A percentile compares a stretch with the other conserved stretches of the same genome.
These are phyloP conservation scores for Mucor mucedo DNA, from an alignment of 371 early-diverging fungal genomes.

Conservation along the genomic window DNA sequence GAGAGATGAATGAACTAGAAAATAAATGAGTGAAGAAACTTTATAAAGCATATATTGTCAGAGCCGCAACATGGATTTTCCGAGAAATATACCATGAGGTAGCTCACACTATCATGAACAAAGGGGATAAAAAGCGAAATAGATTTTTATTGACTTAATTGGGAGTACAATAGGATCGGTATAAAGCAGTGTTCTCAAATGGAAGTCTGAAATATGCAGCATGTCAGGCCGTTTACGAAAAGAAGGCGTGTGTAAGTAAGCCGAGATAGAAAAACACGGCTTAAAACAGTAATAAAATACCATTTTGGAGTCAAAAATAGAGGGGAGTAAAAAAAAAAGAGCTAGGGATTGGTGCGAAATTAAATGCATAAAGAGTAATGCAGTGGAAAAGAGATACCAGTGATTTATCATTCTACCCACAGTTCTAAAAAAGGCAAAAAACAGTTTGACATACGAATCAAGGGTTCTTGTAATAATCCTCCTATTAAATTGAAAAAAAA, in stretches of 20 bases:
- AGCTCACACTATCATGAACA: no score
- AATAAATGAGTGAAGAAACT: no score
- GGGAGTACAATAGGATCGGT: no score
- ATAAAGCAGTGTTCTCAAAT: no score
- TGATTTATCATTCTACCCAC: not conserved
- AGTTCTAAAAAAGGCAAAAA: conserved; percentile 8
- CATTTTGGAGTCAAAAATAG: not conserved
- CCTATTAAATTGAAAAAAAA: not conserved
- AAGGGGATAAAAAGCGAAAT: no score
- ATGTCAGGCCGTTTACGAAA: not conserved
- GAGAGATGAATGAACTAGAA: no score
- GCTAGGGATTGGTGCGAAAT: not conserved
- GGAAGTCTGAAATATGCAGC: no score
- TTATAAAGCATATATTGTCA: no score
- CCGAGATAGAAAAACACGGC: not conserved
- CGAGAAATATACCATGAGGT: no score
- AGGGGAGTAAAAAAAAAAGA: not conserved
- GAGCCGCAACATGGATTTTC: no score
- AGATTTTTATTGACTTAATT: no score
- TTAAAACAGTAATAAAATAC: not conserved
- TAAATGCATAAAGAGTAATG: not conserved
- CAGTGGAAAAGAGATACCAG: not conserved
- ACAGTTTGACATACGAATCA: conserved; percentile 9
- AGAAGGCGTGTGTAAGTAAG: not conserved
- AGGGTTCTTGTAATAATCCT: conserved; percentile 1